These are phyloP conservation scores for Dryas integrifolia DNA, from an alignment of 331 rosid species.

Conservation along the genomic window DNA sequence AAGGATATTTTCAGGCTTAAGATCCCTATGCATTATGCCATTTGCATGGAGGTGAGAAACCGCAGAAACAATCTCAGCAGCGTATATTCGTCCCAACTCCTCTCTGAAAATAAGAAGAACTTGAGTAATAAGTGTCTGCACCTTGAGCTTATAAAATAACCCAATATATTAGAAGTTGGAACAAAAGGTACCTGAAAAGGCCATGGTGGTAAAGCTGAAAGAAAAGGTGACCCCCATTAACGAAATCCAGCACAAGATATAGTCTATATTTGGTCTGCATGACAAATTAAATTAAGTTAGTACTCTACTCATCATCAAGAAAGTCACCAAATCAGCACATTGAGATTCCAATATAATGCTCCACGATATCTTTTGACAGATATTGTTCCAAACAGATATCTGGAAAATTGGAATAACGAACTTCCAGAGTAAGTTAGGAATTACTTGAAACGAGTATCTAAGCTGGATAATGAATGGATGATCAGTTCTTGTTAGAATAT, in stretches of 20 bases:
- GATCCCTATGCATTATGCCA: constrained; percentile 96
- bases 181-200: constrained; percentile 65
- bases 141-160: constrained; percentile 12
- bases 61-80: constrained; percentile 93
- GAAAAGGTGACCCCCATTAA: constrained; percentile 95
- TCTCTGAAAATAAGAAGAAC: constrained; percentile 49
- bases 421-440: constrained; percentile 17
- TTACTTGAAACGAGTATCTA: constrained; percentile 93
- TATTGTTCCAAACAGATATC: not conserved
- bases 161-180: not conserved
- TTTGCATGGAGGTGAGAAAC: constrained; percentile 89
- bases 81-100: constrained; percentile 87
- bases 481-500: constrained; percentile 75
- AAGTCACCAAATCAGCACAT: not conserved
- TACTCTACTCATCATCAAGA: not conserved
- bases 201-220: constrained; percentile 96
- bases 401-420: not conserved
- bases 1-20: constrained; percentile 88
- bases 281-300: constrained; percentile 16
- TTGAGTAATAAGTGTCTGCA: constrained; percentile 22
- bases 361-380: constrained; percentile 6
- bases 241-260: constrained; percentile 93
- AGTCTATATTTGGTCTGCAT: constrained; percentile 86
- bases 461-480: constrained; percentile 88
- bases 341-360: not conserved